A percentile compares a stretch with the other conserved stretches of the same genome.
Evolutionary conservation across 2,329 filamentous ascomycete genomes (phyloP).

Genomic region (Xylaria sp.): DNA sequence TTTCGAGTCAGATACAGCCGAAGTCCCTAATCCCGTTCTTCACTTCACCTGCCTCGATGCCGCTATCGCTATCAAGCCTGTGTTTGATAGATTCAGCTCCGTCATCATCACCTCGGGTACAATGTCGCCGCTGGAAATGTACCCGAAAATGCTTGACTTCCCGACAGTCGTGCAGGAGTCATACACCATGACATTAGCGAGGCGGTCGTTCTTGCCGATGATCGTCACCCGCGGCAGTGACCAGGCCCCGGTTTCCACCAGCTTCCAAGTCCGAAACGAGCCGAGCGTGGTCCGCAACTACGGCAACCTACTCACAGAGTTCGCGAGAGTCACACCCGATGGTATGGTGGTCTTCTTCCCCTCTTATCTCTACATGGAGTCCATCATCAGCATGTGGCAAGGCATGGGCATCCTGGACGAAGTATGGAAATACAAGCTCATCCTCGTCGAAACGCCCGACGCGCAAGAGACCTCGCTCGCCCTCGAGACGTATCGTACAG

Average conservation of each 20-base stretch:
- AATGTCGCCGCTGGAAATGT: slow-evolving; percentile 97
- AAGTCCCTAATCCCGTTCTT: slow-evolving; percentile 94
- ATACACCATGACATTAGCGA: slow-evolving; percentile 93
- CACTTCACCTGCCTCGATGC: slow-evolving; percentile 97
- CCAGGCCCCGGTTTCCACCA: slow-evolving; percentile 89
- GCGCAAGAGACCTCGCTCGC: slow-evolving; percentile 96
- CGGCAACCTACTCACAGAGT: slow-evolving; percentile 89
- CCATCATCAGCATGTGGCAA: slow-evolving; percentile 99
- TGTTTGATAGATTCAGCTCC: slow-evolving; percentile 96
- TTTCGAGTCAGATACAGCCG: slow-evolving; percentile 92
- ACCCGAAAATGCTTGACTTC: slow-evolving; percentile 98
- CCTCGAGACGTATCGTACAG: slow-evolving; percentile 94
- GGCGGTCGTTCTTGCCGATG: slow-evolving; percentile 96
- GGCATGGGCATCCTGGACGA: slow-evolving; percentile 97
- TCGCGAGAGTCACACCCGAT: slow-evolving; percentile 93
- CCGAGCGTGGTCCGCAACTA: slow-evolving; percentile 97
- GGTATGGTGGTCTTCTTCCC: slow-evolving; percentile 99
- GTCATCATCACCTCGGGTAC: slow-evolving; percentile 99
- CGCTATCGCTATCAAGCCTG: slow-evolving; percentile 95
- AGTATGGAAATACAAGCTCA: slow-evolving; percentile 99
- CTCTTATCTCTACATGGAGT: slow-evolving; percentile 98
- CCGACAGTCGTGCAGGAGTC: slow-evolving; percentile 93
- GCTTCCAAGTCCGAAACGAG: slow-evolving; percentile 95
- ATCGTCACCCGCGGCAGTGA: slow-evolving; percentile 95
- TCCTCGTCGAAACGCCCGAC: slow-evolving; percentile 96